Percentiles rank a stretch among this genome's conserved stretches.
Conservation (phyloP, 2,329 filamentous ascomycete genomes). For the Acrodontium crateriforme region DNA sequence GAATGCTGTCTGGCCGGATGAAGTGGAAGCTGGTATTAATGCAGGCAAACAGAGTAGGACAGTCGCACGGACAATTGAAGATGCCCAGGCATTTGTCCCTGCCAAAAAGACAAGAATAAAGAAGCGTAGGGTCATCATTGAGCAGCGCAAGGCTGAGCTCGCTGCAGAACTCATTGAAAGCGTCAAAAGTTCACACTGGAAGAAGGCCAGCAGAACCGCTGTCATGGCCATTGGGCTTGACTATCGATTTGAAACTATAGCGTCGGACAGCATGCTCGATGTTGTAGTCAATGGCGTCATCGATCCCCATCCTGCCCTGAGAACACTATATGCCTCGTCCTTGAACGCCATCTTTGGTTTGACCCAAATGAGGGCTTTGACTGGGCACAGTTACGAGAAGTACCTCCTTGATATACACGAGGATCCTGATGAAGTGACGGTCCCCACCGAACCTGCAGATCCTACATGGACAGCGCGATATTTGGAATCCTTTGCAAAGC, state of each 20-base stretch:
- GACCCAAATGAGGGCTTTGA: conserved; percentile 73
- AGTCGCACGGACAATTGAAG: conserved; percentile 28
- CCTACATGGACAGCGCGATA: conserved; percentile 66
- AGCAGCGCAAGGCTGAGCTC: conserved; percentile 67
- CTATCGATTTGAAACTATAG: conserved; percentile 79
- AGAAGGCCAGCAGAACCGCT: conserved; percentile 78
- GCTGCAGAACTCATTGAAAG: conserved; percentile 68
- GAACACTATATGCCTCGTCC: conserved; percentile 67
- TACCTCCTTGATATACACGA: conserved; percentile 71
- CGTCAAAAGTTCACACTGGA: conserved; percentile 81
- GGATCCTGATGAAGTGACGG: conserved; percentile 60
- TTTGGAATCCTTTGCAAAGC: conserved; percentile 61
- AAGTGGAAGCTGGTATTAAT: conserved; percentile 8
- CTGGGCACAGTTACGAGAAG: conserved; percentile 74
- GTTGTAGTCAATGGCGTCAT: conserved; percentile 72
- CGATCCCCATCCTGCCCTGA: conserved; percentile 76
- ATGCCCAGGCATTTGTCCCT: conserved; percentile 47
- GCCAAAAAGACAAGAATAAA: conserved; percentile 61
- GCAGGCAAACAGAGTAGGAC: conserved; percentile 20
- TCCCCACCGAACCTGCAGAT: conserved; percentile 62
- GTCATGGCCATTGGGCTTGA: conserved; percentile 85
- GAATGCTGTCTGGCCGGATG: conserved; percentile 52
- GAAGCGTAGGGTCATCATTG: conserved; percentile 61
- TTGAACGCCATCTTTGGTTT: conserved; percentile 67
- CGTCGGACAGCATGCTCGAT: conserved; percentile 67